Percentiles rank a stretch among this genome's conserved stretches.
These are phyloP conservation scores for Fusarium stilboides DNA, from an alignment of 2,329 filamentous ascomycete species.

Conservation along the genomic window DNA sequence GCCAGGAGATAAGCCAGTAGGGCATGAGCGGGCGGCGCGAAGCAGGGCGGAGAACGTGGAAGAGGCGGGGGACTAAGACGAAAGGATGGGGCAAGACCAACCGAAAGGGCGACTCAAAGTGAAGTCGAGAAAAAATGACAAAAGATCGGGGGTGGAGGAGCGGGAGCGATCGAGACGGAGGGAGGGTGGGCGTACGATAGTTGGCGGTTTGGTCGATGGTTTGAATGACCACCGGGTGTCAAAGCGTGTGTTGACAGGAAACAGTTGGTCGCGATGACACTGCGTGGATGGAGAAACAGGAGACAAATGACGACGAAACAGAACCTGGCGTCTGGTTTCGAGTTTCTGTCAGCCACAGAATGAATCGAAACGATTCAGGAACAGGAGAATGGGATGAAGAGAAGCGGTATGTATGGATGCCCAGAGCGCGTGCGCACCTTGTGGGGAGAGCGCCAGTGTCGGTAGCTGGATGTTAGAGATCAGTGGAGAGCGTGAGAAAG, in stretches of 20 bases:
- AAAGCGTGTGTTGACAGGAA: slow-evolving; percentile 30
- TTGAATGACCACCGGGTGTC: slow-evolving; percentile 14
- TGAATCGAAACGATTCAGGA: slow-evolving; percentile 9
- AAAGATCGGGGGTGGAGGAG: slow-evolving; percentile 29
- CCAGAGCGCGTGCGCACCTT: slow-evolving; percentile 22
- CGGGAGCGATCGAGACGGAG: slow-evolving; percentile 33
- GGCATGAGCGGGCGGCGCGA: slow-evolving; percentile 39
- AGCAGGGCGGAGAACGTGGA: slow-evolving; percentile 46
- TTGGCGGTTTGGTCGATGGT: slow-evolving; percentile 25
- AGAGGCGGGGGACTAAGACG: slow-evolving; percentile 34
- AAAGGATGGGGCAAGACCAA: slow-evolving; percentile 33
- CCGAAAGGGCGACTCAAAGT: slow-evolving; percentile 25
- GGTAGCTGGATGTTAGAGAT: slow-evolving; percentile 43
- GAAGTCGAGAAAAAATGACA: slow-evolving; percentile 40
- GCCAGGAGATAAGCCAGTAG: slow-evolving; percentile 35
- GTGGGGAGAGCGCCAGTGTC: slow-evolving; percentile 33
- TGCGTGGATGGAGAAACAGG: slow-evolving; percentile 4
- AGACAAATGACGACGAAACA: slow-evolving; percentile 13
- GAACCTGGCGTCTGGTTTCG: slow-evolving; percentile 10
- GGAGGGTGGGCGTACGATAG: slow-evolving; percentile 29
- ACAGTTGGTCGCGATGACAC: slow-evolving; percentile 17
- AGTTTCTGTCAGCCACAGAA: slow-evolving; percentile 24
- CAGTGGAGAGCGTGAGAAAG: slow-evolving; percentile 31
- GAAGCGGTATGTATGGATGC: slow-evolving; percentile 26
- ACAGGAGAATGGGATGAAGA: slow-evolving; percentile 15